Evolutionary conservation across 2,329 filamentous ascomycete species (phyloP).

Genomic region (Metarhizium brunneum): DNA sequence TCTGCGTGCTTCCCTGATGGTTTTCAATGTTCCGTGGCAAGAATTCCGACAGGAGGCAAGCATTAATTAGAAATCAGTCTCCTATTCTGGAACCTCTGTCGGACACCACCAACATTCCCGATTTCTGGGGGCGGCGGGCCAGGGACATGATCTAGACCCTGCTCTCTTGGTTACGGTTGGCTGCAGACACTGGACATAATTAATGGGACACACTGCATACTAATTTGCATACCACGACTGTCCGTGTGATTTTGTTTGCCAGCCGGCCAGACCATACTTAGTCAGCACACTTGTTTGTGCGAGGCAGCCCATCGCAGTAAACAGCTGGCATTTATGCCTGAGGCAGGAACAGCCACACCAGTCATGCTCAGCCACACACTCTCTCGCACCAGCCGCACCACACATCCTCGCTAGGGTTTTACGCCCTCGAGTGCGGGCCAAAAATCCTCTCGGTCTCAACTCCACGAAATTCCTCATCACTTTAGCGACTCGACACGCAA

Average conservation of each 20-base stretch:
- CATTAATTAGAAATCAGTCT: conserved; percentile 7
- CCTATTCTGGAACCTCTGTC: conserved; percentile 8
- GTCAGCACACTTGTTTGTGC: too few species aligned
- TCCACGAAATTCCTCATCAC: conserved; percentile 23
- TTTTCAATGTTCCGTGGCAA: not conserved
- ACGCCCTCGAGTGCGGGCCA: conserved; percentile 24
- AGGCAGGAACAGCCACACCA: conserved; percentile 8
- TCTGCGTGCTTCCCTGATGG: not conserved
- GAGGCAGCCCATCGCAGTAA: too few species aligned
- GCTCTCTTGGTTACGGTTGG: not conserved
- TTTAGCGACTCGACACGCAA: conserved; percentile 27
- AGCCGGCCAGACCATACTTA: not conserved
- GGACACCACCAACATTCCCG: not conserved
- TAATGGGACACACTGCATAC: not conserved
- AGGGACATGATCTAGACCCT: not conserved
- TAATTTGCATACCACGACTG: not conserved
- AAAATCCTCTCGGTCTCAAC: conserved; percentile 25
- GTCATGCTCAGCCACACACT: not conserved
- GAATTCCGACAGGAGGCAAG: not conserved
- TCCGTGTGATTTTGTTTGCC: not conserved
- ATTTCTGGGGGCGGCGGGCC: not conserved
- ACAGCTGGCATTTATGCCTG: not conserved
- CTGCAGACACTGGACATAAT: not conserved
- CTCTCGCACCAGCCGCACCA: conserved; percentile 10
- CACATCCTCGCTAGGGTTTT: conserved; percentile 24